A percentile compares a stretch with the other conserved stretches of the same genome.
Evolutionary conservation across 305 asterid genomes (phyloP).

Genomic region (Stenogyne calaminthoides): DNA sequence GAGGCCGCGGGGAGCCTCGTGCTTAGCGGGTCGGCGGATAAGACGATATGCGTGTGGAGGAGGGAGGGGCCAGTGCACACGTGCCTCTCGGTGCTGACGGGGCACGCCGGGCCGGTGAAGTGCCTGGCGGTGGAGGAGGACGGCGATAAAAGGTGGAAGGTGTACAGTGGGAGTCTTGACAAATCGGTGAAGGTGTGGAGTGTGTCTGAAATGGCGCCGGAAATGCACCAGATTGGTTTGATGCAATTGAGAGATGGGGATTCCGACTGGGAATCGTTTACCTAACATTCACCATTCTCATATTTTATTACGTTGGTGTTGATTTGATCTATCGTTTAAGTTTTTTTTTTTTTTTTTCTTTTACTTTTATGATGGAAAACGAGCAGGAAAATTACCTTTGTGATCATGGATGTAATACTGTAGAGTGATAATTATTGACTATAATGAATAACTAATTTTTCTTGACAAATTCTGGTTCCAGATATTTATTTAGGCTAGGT

Average conservation of each 20-base stretch:
- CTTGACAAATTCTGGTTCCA: too few species aligned
- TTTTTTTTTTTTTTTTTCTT: neutral
- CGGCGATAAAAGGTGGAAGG: conserved; percentile 43
- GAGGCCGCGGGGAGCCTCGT: conserved; percentile 54
- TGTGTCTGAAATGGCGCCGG: conserved; percentile 49
- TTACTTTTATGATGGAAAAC: neutral
- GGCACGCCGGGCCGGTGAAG: conserved; percentile 68
- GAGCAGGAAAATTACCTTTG: too few species aligned
- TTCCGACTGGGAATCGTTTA: conserved; percentile 25
- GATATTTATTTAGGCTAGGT: too few species aligned
- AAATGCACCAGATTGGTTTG: neutral
- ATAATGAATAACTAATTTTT: too few species aligned
- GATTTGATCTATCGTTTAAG: too few species aligned
- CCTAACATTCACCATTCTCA: neutral
- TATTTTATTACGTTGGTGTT: neutral
- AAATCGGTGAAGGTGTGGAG: conserved; percentile 72
- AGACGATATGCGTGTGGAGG: conserved; percentile 66
- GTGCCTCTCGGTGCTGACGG: conserved; percentile 49
- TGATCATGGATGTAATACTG: too few species aligned
- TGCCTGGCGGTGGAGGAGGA: conserved; percentile 64
- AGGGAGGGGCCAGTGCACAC: conserved; percentile 50
- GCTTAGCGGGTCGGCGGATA: conserved; percentile 68
- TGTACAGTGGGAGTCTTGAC: conserved; percentile 66
- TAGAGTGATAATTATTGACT: too few species aligned
- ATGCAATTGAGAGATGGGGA: neutral